These are phyloP conservation scores for Lactarius sp. DNA, from an alignment of 768 basidiomycete genomes.

Conservation along the genomic window DNA sequence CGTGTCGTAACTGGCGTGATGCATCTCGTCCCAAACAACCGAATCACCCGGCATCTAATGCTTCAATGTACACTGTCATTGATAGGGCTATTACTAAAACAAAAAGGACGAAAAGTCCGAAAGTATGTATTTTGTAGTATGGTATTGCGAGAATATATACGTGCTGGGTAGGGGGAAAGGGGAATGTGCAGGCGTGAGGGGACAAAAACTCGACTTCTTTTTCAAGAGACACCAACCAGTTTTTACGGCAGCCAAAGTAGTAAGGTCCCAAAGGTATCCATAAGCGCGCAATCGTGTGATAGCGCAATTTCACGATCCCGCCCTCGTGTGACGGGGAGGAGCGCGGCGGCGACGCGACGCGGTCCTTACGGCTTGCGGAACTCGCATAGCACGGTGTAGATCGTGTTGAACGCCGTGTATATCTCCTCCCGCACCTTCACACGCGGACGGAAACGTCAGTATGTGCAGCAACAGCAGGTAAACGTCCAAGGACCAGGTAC, in stretches of 20 bases:
- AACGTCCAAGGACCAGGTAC: constrained; percentile 42
- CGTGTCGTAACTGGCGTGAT: no score
- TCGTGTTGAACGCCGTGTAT: constrained; percentile 98
- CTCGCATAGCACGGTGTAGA: constrained; percentile 96
- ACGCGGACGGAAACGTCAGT: constrained; percentile 41
- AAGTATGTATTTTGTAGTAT: constrained; percentile 20
- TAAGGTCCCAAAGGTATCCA: constrained; percentile 7
- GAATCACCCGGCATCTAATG: neutral
- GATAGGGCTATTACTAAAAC: constrained; percentile 22
- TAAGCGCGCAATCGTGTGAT: neutral
- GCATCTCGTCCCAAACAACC: no score
- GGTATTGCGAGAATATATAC: constrained; percentile 23
- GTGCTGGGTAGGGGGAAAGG: constrained; percentile 18
- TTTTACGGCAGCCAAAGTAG: neutral
- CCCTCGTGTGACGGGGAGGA: constrained; percentile 18
- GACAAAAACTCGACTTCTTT: constrained; percentile 8
- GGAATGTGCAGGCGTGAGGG: constrained; percentile 6
- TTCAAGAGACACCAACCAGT: neutral
- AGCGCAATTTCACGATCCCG: constrained; percentile 5
- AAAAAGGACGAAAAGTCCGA: constrained; percentile 13
- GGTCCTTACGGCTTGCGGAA: constrained; percentile 73
- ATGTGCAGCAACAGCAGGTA: neutral
- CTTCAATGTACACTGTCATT: constrained; percentile 17
- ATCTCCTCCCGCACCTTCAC: constrained; percentile 94
- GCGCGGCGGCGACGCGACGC: constrained; percentile 18